Evolutionary conservation across 129 eudicot species (phyloP).

Genomic region (Rutidosis leptorrhynchoides): DNA sequence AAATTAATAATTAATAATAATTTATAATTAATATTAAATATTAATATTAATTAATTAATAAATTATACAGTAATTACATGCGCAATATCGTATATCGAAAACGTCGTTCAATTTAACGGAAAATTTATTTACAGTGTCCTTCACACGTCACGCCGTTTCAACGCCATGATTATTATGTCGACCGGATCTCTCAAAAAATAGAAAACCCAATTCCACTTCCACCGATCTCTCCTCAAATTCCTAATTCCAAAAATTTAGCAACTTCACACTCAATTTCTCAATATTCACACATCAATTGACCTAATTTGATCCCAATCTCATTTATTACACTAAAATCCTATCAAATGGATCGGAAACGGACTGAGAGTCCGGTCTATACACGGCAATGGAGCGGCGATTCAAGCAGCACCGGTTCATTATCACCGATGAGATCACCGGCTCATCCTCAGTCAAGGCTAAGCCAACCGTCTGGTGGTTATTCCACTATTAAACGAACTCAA

Average conservation of each 20-base stretch:
- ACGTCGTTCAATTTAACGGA: background rate
- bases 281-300: background rate
- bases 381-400: slow-evolving; percentile 92
- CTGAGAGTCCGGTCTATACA: slow-evolving; percentile 77
- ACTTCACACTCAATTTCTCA: background rate
- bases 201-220: background rate
- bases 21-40: too few relatives aligned
- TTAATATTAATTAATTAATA: too few relatives aligned
- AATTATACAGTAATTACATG: too few relatives aligned
- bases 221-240: slow-evolving; percentile 7
- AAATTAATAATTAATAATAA: too few relatives aligned
- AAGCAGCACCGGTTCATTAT: slow-evolving; percentile 74
- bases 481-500: slow-evolving; percentile 83
- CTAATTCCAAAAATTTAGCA: slow-evolving; percentile 6
- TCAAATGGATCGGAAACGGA: slow-evolving; percentile 85
- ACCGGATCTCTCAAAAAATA: background rate
- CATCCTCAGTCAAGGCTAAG: slow-evolving; percentile 70
- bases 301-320: background rate
- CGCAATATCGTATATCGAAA: background rate
- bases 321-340: background rate
- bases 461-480: slow-evolving; percentile 62
- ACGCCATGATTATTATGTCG: slow-evolving; percentile 3
- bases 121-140: background rate
- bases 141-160: background rate
- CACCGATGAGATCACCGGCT: slow-evolving; percentile 84